Evolutionary conservation across 106 monocot genomes (phyloP), one percentile per base, ranked within the genome.

Genomic region (Narthecium ossifragum): DNA sequence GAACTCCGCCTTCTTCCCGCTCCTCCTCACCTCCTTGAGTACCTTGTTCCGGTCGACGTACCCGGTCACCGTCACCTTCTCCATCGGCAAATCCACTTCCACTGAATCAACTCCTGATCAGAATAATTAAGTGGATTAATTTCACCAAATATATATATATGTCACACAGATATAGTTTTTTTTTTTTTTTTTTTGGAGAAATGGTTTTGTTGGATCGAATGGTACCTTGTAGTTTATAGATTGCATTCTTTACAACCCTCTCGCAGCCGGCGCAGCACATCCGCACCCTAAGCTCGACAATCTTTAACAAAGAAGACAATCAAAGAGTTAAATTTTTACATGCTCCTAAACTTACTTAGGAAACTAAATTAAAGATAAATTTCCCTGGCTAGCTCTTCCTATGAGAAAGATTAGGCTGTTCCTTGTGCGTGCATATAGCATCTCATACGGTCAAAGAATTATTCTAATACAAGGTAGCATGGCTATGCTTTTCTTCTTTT

Each of bases 241-340:
- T 57, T 18, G 90, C 86, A 37, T 81, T 63, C 57, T 72, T 80
- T 33, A 96, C 90, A 15, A 90, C 80, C 46, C 86, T 74, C 63
- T 90, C 90, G 36, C 94, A 96, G 24, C 94, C 94, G 6, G 72
- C 62, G 78, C 94, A 96, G 51, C 90, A 90, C 96, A 96, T 90
- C 70, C 90, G 74, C 7, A 96, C 96, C 60, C 76, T 80, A 22
- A 96, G 80, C 39, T 90, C 96, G 56, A 86, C 81, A 0, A 75
- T 81, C 96, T 94, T 59, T 6, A 45, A 7, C 31, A 31, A 31
- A 26, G 6, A 31, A 40, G 8, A 8, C 23, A 21, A 26, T n/a
- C n/a, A n/a, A n/a, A n/a, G n/a, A n/a, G n/a, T n/a, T n/a, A n/a
- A n/a, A n/a, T n/a, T n/a, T n/a, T n/a, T n/a, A n/a, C n/a, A n/a